Percentiles rank a stretch among this genome's conserved stretches.
Conservation (phyloP, 352 stramenopile species). For the Phytophthora uliginosa region DNA sequence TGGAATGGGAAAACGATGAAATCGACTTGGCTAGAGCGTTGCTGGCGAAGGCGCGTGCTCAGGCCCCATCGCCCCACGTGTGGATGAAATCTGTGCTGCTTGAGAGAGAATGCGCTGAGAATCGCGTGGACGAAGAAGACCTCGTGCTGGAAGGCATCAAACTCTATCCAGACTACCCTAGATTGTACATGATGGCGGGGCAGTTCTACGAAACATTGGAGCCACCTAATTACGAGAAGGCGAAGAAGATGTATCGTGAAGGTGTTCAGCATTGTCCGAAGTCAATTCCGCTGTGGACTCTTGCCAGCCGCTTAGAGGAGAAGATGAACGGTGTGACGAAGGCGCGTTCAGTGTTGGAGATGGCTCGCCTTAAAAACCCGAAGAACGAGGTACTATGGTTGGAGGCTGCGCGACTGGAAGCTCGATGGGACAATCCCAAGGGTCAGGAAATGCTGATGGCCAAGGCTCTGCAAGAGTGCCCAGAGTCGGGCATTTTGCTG, state of each 20-base stretch:
- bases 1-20: conserved; percentile 99
- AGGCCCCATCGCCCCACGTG: conserved; percentile 93
- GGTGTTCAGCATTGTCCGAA: conserved; percentile 95
- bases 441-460: conserved; percentile 97
- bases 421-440: conserved; percentile 93
- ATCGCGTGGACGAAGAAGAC: conserved; percentile 71
- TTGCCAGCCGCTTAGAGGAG: conserved; percentile 96
- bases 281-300: conserved; percentile 95
- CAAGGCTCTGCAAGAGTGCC: conserved; percentile 98
- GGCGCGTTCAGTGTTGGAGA: conserved; percentile 97
- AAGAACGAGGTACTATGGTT: conserved; percentile 97
- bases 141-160: conserved; percentile 93
- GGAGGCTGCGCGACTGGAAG: conserved; percentile 96
- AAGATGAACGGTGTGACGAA: conserved; percentile 93
- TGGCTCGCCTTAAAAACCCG: conserved; percentile 96
- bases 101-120: conserved; percentile 90
- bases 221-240: conserved; percentile 68
- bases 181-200: conserved; percentile 99
- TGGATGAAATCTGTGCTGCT: conserved; percentile 99
- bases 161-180: conserved; percentile 94
- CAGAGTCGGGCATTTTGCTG: conserved; percentile 95
- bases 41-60: conserved; percentile 77
- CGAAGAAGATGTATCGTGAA: conserved; percentile 94
- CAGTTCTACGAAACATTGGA: conserved; percentile 90
- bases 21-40: conserved; percentile 93